These are phyloP conservation scores for Rickenella mellea DNA, from an alignment of 768 basidiomycete species.

Conservation along the genomic window DNA sequence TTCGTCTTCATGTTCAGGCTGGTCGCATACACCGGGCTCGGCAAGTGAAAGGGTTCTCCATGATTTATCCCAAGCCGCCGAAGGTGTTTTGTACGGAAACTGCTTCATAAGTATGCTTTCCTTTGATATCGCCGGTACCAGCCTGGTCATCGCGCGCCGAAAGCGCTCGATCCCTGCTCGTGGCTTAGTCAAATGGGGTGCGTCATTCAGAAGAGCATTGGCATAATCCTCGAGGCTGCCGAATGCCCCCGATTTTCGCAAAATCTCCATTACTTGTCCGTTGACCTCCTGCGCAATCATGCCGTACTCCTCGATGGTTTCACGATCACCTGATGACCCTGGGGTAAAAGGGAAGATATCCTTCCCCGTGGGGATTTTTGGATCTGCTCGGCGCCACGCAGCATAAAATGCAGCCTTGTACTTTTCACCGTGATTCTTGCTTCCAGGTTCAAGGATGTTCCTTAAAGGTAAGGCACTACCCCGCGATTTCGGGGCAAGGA, in stretches of 20 bases:
- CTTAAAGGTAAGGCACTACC: not conserved
- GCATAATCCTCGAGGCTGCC: slow-evolving; percentile 7
- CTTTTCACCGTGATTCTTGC: not conserved
- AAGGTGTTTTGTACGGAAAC: too few species aligned
- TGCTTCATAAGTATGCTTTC: too few species aligned
- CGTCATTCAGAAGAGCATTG: slow-evolving; percentile 5
- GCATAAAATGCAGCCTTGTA: not conserved
- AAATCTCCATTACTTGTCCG: slow-evolving; percentile 4
- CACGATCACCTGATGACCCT: slow-evolving; percentile 5
- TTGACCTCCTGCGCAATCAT: slow-evolving; percentile 9
- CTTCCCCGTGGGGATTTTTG: not conserved
- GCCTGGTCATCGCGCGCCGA: not conserved
- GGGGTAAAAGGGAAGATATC: slow-evolving; percentile 7
- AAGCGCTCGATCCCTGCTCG: not conserved
- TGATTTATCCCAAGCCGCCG: too few species aligned
- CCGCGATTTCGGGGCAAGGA: too few species aligned
- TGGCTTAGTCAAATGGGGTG: not conserved
- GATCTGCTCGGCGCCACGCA: slow-evolving; percentile 1
- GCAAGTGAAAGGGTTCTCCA: too few species aligned
- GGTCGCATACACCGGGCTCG: too few species aligned
- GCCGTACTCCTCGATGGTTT: slow-evolving; percentile 10
- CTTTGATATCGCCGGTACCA: too few species aligned
- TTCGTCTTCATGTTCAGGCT: too few species aligned
- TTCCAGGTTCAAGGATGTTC: not conserved
- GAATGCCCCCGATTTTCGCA: slow-evolving; percentile 10